These are phyloP conservation scores for Trichosporon sp. DNA, from an alignment of 1,284 basidiomycete genomes.

Conservation along the genomic window DNA sequence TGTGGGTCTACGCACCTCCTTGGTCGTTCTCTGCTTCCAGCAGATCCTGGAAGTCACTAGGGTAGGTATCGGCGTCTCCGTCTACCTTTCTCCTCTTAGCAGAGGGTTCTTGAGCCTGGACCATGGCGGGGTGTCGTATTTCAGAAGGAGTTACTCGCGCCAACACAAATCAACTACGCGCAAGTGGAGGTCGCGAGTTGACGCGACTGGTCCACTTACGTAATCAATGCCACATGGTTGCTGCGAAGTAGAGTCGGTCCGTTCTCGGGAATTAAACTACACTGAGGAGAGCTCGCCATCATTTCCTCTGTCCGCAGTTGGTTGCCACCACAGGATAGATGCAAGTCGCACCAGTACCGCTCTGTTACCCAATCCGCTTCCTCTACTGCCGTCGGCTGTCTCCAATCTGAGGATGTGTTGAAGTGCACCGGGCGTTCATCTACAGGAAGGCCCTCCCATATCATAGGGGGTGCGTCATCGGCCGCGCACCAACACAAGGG, in stretches of 20 bases:
- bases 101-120: slow-evolving; percentile 15
- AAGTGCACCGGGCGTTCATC: too few relatives aligned
- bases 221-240: not conserved
- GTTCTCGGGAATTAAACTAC: not conserved
- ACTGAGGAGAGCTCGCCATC: not conserved
- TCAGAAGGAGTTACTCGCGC: too few relatives aligned
- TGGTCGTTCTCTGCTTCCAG: slow-evolving; percentile 64
- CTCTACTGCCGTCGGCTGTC: too few relatives aligned
- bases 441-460: not conserved
- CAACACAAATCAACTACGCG: slow-evolving; percentile 4
- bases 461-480: not conserved
- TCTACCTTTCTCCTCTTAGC: slow-evolving; percentile 40
- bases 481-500: not conserved
- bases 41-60: slow-evolving; percentile 65
- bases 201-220: not conserved
- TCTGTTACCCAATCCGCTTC: not conserved
- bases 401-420: not conserved
- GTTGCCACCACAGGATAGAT: not conserved
- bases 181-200: not conserved
- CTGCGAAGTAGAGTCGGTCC: not conserved
- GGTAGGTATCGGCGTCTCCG: slow-evolving; percentile 54
- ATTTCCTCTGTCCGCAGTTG: not conserved
- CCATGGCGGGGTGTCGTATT: not conserved
- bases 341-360: not conserved
- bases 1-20: slow-evolving; percentile 26